Evolutionary conservation across 805 yeast genomes (phyloP).

Genomic region (Metschnikowia lochheadii): DNA sequence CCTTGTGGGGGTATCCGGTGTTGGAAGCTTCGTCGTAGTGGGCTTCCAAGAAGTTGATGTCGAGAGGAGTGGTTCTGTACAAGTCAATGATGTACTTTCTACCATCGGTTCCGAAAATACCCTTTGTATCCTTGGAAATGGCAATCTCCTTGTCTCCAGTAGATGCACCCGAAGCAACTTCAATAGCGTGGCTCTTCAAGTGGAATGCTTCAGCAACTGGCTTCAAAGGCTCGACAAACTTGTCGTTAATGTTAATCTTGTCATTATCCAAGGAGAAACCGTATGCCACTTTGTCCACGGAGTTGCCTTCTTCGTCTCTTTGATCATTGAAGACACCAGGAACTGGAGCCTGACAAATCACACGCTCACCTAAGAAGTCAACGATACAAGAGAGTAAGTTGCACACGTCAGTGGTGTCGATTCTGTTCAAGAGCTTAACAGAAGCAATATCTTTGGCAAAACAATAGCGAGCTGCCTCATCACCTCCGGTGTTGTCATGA

Average conservation of each 20-base stretch:
- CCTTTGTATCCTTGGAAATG: constrained; percentile 78
- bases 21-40: constrained; percentile 35
- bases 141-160: constrained; percentile 44
- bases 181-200: constrained; percentile 62
- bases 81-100: constrained; percentile 82
- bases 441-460: constrained; percentile 75
- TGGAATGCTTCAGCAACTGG: constrained; percentile 73
- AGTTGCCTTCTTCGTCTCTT: constrained; percentile 13
- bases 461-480: constrained; percentile 80
- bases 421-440: constrained; percentile 60
- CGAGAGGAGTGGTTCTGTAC: constrained; percentile 80
- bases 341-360: constrained; percentile 91
- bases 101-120: constrained; percentile 79
- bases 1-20: constrained; percentile 75
- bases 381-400: constrained; percentile 80
- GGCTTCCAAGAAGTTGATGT: constrained; percentile 68
- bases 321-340: constrained; percentile 74
- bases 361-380: constrained; percentile 84
- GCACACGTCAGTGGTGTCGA: constrained; percentile 60
- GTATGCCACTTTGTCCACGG: constrained; percentile 51
- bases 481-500: constrained; percentile 67
- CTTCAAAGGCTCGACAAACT: constrained; percentile 53
- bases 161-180: constrained; percentile 41
- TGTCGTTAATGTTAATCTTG: constrained; percentile 45
- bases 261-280: constrained; percentile 66